These are phyloP conservation scores for Carex scoparia DNA, from an alignment of 176 grass and related monocot species.

Conservation along the genomic window DNA sequence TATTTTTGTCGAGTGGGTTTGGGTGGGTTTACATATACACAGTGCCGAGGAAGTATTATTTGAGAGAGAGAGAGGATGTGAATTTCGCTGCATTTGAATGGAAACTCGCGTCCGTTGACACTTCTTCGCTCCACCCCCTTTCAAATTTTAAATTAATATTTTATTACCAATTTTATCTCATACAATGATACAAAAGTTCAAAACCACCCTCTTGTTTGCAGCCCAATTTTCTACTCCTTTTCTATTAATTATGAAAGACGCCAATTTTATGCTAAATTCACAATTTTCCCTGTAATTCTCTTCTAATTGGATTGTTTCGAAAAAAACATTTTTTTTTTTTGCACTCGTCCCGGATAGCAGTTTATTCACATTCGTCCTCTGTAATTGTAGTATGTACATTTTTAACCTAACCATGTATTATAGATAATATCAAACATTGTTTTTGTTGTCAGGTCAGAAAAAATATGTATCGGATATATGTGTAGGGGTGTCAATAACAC, in stretches of 20 bases:
- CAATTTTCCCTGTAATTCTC: background rate
- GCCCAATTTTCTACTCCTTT: background rate
- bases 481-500: too few relatives aligned
- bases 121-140: slow-evolving; percentile 6
- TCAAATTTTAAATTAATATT: slow-evolving; percentile 7
- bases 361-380: background rate
- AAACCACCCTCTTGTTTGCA: background rate
- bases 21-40: background rate
- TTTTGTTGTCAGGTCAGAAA: background rate
- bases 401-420: background rate
- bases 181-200: background rate
- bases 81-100: slow-evolving; percentile 29
- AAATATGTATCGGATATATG: background rate
- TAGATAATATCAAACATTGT: background rate
- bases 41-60: slow-evolving; percentile 18
- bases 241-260: background rate
- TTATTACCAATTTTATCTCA: background rate
- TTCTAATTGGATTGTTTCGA: background rate
- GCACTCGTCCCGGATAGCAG: background rate
- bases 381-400: background rate
- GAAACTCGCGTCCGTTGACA: slow-evolving; percentile 32
- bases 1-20: slow-evolving; percentile 17
- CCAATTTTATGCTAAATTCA: background rate
- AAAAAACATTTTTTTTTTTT: background rate
- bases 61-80: slow-evolving; percentile 11